These are phyloP conservation scores for Leccinum pachyderme DNA, from an alignment of 1,284 basidiomycete genomes.

Conservation along the genomic window DNA sequence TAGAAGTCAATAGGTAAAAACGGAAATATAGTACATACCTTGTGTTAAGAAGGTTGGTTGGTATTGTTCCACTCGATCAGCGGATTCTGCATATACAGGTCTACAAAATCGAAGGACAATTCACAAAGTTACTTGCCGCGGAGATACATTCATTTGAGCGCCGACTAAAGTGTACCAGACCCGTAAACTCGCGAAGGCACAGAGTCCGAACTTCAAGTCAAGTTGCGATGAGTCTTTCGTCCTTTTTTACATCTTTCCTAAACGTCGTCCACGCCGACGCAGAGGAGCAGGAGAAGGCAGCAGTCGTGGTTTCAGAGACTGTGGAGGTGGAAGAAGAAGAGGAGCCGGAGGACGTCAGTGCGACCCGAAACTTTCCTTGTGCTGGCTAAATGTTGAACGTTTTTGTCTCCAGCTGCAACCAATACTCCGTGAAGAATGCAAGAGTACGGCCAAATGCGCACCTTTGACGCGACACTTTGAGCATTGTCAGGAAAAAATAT, in stretches of 20 bases:
- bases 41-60: no score
- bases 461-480: constrained; percentile 81
- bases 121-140: background rate
- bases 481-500: constrained; percentile 87
- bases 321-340: constrained; percentile 51
- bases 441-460: constrained; percentile 66
- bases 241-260: constrained; percentile 64
- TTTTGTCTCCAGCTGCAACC: constrained; percentile 53
- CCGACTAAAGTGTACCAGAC: constrained; percentile 17
- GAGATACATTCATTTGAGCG: constrained; percentile 16
- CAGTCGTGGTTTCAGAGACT: constrained; percentile 30
- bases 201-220: background rate
- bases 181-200: constrained; percentile 7
- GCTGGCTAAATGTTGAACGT: background rate
- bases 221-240: constrained; percentile 43
- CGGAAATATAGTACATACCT: background rate
- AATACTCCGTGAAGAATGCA: constrained; percentile 72
- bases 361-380: background rate
- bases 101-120: no score
- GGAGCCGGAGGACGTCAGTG: constrained; percentile 81
- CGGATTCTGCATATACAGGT: no score
- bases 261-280: constrained; percentile 58
- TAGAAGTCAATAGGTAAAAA: background rate
- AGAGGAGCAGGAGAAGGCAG: constrained; percentile 43
- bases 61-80: no score